Conservation (phyloP, 2,329 filamentous ascomycete genomes). For the Aspergillus sojae region DNA sequence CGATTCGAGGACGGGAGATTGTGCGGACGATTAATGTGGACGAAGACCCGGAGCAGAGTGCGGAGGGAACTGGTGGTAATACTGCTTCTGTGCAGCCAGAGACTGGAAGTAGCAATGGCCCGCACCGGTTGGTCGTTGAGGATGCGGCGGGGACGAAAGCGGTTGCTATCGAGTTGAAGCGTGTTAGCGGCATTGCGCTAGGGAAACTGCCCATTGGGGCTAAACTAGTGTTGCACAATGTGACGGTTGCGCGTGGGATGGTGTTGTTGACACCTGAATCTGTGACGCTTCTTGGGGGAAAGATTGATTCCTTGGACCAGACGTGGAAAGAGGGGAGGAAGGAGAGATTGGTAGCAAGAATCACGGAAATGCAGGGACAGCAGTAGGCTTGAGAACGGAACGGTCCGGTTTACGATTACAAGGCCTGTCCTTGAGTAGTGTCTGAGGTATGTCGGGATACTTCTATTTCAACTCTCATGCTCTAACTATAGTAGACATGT, state of each 20-base stretch:
- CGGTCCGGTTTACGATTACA: background rate
- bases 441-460: conserved; percentile 1
- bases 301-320: conserved; percentile 78
- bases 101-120: conserved; percentile 47
- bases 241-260: conserved; percentile 70
- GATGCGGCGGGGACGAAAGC: conserved; percentile 72
- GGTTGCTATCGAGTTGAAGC: conserved; percentile 72
- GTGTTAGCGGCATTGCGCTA: conserved; percentile 67
- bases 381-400: background rate
- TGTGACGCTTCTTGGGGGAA: conserved; percentile 80
- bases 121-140: conserved; percentile 81
- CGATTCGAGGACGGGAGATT: conserved; percentile 72
- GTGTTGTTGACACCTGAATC: conserved; percentile 73
- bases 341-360: conserved; percentile 65
- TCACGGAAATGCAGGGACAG: conserved; percentile 41
- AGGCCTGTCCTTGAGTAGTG: background rate
- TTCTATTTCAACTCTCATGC: background rate
- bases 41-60: conserved; percentile 45
- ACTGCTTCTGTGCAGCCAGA: conserved; percentile 15
- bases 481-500: background rate
- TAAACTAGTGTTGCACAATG: conserved; percentile 74
- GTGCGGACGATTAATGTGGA: conserved; percentile 68
- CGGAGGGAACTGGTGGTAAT: conserved; percentile 17
- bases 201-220: conserved; percentile 68
- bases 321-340: conserved; percentile 75